Base-by-base conservation (phyloP, 352 stramenopile genomes). In the Phytophthora hybrid region DNA sequence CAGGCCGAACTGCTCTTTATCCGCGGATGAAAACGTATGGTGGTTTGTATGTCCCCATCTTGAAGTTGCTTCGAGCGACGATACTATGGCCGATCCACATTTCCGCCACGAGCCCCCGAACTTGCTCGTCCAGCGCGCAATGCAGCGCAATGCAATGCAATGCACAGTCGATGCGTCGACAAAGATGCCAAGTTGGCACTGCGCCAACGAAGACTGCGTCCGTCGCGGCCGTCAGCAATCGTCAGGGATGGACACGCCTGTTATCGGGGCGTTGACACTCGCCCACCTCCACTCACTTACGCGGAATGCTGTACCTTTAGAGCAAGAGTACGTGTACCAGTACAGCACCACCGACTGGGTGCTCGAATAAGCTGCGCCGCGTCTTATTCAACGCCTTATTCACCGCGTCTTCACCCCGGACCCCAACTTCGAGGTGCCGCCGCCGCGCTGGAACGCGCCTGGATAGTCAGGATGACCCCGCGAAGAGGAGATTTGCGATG, bases 391-490 rank as follows among this genome's bases (percentile, higher is more conserved):
- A 46, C 14, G 18, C 14, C 21, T 63, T 53, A 26, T 21, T 73
- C 66, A 49, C 37, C 58, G 69, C 6, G 13, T 58, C 11, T 63
- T 62, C 55, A 18, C 34, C 19, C 37, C 4, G 34, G 34, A 13
- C 11, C 34, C 0, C 41, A 19, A 14, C 37, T 21, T n/a, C 41
- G 41, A 14, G 41, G 41, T 51, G 41, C 41, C 13, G 14, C 41
- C 41, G 18, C 41, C 11, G 16, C 10, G 37, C 10, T 44, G 41
- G 41, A 51, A 21, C 16, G 41, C 41, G 47, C 47, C 11, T 71
- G 69, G 59, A 80, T 75, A 74, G 63, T 71, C 63, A 70, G 58
- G 72, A 76, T 79, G 65, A 56, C 23, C 32, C 49, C 44, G 7
- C 39, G 47, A 16, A 49, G 41, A 51, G 14, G 47, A 54, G 73